Base-by-base conservation (phyloP, 768 basidiomycete genomes). In the Trametes cinnabarina region DNA sequence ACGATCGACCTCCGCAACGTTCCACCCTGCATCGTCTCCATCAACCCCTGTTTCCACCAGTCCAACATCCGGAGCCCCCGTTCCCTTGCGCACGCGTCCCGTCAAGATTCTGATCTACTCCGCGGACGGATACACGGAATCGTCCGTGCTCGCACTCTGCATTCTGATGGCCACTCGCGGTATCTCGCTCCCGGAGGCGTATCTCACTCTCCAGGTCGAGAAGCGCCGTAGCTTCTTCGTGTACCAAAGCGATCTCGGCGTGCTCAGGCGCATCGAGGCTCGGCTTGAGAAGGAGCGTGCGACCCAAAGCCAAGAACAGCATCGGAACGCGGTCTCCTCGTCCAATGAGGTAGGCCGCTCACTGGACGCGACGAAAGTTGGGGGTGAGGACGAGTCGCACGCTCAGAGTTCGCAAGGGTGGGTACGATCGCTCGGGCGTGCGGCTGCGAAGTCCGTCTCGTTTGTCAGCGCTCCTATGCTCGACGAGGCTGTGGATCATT, bases 51-150 rank as follows among this genome's bases (percentile, higher is more conserved):
- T 51, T 30, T 53, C 59, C 28, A 48, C 37, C 11, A 51, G 47
- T 35, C 58, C 58, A 15, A 55, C 52, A 17, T 60, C 55, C 20
- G 42, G 42, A 25, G 26, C 49, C 25, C 56, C 54, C 28, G 55
- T 60, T 50, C 39, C 64, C 23, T 34, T 71, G 26, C 82, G 79
- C 59, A 81, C 82, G 26, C 77, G 72, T 55, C 89, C 88, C 5
- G 75, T 86, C 53, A 91, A 92, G 68, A 75, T 94, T 53, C 79
- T 94, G 60, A 71, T 94, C 26, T 90, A 92, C 71, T 89, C 87
- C 17, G 82, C 87, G 17, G 93, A 95, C 69, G 93, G 92, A 47
- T 94, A 96, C 75, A 98, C 96, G 22, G 95, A 98, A 72, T 90
- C 91, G 10, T 90, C 88, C 23, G 85, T 95, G 6, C 85, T 93